Conservation (phyloP, 495 filamentous ascomycete genomes). For the Letharia columbiana region DNA sequence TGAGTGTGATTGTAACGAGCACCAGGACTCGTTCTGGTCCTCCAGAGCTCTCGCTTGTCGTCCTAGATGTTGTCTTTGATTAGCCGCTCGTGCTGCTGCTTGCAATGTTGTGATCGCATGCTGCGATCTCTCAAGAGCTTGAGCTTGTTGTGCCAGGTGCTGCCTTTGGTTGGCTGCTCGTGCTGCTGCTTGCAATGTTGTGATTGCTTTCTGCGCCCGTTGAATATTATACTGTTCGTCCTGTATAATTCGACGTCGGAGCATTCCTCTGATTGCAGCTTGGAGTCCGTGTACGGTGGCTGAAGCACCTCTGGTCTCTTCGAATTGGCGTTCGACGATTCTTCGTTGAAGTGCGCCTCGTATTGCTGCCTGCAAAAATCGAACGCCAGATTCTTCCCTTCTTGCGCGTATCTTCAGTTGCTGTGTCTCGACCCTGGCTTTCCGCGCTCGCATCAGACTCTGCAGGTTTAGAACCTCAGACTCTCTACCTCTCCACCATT, state of each 20-base stretch:
- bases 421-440: conserved; percentile 59
- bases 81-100: conserved; percentile 29
- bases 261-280: conserved; percentile 54
- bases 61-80: conserved; percentile 13
- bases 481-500: conserved; percentile 63
- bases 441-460: conserved; percentile 69
- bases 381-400: conserved; percentile 48
- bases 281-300: conserved; percentile 55
- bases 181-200: conserved; percentile 36
- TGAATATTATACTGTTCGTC: conserved; percentile 29
- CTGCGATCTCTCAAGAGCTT: conserved; percentile 25
- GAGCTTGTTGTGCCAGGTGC: conserved; percentile 19
- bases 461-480: conserved; percentile 70
- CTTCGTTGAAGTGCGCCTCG: conserved; percentile 51
- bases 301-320: conserved; percentile 40
- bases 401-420: conserved; percentile 53
- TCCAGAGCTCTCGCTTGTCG: conserved; percentile 32
- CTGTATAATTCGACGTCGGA: conserved; percentile 28
- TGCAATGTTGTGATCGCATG: conserved; percentile 31
- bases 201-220: conserved; percentile 22
- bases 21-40: conserved; percentile 34
- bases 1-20: conserved; percentile 41
- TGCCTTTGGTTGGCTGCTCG: conserved; percentile 18
- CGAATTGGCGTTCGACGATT: conserved; percentile 38
- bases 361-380: conserved; percentile 52